Base-by-base conservation (phyloP, 345 rosid species). In the Stellera chamaejasme region DNA sequence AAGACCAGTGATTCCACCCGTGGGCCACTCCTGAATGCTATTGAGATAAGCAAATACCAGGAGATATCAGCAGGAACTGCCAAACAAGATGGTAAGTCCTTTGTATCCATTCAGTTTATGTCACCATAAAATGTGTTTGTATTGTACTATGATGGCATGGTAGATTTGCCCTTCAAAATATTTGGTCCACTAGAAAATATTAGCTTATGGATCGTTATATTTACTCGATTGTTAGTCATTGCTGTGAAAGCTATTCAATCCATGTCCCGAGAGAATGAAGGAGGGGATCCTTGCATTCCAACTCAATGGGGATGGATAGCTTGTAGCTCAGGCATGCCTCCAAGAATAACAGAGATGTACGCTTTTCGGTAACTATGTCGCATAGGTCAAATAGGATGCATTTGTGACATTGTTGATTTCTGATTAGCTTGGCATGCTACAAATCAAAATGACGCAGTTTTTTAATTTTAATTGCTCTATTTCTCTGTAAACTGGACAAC, bases 271-370 rank as follows among this genome's bases (percentile, higher is more conserved):
- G 68, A 74, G 32, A 82, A 75, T 61, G 91, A 84, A 65, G 85
- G 82, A 55, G 96, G 96, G 51, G 99, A 93, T 73, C 99, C 99
- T 49, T 93, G 99, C 66, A 72, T 87, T 52, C 99, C 99, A 6
- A 73, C 69, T 62, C 73, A 56, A 10, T 89, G 96, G 96, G 81
- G 79, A 9, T 84, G 97, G 99, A 73, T 93, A 68, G 72, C 66
- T 60, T 93, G 99, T 63, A 72, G 83, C 76, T 65, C 74, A 58
- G 76, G 79, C 11, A 45, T 75, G 27, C 83, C 94, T 41, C 92
- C 97, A 64, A 83, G 97, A 79, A 75, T 94, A 66, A 83, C 90
- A 56, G 87, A 90, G 72, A 80, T 94, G 99, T 94, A 83, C 27
- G 32, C 50, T 48, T 43, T 43, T 58, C 58, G 14, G 19, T 56